phyloP scores from a whole-genome alignment of 2,329 filamentous ascomycete genomes.

The Hirsutella minnesotensis region DNA sequence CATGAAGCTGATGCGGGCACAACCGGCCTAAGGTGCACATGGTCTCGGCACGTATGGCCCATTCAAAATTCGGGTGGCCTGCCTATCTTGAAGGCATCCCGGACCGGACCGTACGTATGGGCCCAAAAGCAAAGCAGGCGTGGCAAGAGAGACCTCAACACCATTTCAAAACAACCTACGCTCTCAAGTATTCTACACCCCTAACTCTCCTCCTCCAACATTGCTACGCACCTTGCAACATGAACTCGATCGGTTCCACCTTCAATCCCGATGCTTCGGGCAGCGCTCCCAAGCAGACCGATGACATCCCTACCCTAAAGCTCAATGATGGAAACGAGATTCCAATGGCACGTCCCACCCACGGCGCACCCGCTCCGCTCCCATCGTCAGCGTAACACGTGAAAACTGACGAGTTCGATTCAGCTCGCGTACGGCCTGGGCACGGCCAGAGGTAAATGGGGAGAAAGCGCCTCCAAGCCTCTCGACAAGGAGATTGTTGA shows the following conservation, averaged over 20 bases:
- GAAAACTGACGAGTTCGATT: neutral
- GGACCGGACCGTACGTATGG: too few relatives aligned
- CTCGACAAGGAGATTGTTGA: constrained; percentile 42
- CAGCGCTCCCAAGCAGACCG: constrained; percentile 26
- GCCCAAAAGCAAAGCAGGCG: too few relatives aligned
- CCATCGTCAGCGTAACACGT: neutral
- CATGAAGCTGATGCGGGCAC: too few relatives aligned
- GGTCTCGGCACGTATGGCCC: too few relatives aligned
- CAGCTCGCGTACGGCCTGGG: constrained; percentile 63
- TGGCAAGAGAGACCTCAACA: too few relatives aligned
- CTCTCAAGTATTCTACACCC: neutral
- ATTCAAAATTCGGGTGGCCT: too few relatives aligned
- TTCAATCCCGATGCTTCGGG: constrained; percentile 27
- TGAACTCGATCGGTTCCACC: constrained; percentile 30
- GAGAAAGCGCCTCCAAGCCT: constrained; percentile 21
- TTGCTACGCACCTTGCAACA: constrained; percentile 8
- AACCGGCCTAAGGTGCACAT: too few relatives aligned
- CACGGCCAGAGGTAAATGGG: constrained; percentile 47
- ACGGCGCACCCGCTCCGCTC: neutral
- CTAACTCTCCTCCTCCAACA: neutral
- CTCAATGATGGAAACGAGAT: constrained; percentile 65
- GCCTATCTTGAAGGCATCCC: too few relatives aligned
- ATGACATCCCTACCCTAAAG: constrained; percentile 45
- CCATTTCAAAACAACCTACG: too few relatives aligned
- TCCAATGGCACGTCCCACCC: constrained; percentile 41